Conservation (phyloP, 306 rosid species). For the Lotus japonicus region DNA sequence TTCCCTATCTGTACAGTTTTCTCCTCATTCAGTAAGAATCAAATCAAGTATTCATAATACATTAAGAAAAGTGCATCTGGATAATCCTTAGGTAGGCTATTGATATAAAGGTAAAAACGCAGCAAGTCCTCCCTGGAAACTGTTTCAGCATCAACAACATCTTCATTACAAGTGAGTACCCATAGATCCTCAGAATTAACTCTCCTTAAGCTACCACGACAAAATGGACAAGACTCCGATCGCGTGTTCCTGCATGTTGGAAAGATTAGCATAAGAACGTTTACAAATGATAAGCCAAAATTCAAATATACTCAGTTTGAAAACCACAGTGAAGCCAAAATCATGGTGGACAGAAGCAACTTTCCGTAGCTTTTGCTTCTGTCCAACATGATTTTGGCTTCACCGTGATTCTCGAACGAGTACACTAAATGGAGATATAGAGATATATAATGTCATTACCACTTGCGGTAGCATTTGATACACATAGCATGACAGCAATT, state of each 20-base stretch:
- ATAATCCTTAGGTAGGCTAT: slow-evolving; percentile 79
- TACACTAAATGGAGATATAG: background rate
- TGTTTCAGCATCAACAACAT: slow-evolving; percentile 76
- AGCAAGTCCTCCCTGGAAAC: slow-evolving; percentile 72
- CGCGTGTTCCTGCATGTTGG: slow-evolving; percentile 56
- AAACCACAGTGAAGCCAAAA: too few relatives aligned
- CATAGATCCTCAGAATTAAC: slow-evolving; percentile 91
- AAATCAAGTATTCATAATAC: slow-evolving; percentile 77
- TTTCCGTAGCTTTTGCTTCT: too few relatives aligned
- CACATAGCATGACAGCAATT: slow-evolving; percentile 97
- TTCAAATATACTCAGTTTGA: background rate
- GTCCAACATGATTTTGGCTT: too few relatives aligned
- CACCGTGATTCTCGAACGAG: too few relatives aligned
- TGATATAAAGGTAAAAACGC: slow-evolving; percentile 75
- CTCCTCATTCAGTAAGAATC: slow-evolving; percentile 15
- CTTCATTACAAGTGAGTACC: slow-evolving; percentile 85
- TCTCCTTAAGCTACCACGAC: slow-evolving; percentile 89
- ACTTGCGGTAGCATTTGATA: slow-evolving; percentile 92
- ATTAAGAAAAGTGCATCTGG: slow-evolving; percentile 87
- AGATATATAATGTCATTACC: slow-evolving; percentile 24
- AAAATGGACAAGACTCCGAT: slow-evolving; percentile 88
- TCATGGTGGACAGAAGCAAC: too few relatives aligned
- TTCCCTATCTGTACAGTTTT: slow-evolving; percentile 56
- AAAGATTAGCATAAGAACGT: slow-evolving; percentile 7
- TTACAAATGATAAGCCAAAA: background rate